Base-by-base conservation (phyloP, 192 early-diverging fungal species). In the Globomyces pollinis-pini region DNA sequence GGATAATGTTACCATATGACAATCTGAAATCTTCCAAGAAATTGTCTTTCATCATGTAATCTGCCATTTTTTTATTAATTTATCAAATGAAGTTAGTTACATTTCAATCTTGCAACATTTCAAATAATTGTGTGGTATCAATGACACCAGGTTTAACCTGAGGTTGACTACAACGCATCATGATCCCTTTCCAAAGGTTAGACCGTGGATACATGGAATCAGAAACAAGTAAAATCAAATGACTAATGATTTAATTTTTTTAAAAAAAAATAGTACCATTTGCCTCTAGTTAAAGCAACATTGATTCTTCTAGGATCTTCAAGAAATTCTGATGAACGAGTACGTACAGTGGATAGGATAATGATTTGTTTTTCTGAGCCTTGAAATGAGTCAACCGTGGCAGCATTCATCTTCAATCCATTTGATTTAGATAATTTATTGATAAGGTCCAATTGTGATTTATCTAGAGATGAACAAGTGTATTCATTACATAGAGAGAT, bases 361-460 rank as follows among this genome's bases (percentile, higher is more conserved):
- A 90, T 89, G 24, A 90, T 64, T n/a, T 83, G 73, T 50, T 84
- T 86, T 47, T 90, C 88, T 9, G 86, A 85, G 24, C 88, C 88
- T 67, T 90, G 75, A 53, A 88, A 89, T 13, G 87, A 81, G 58
- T 89, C 87, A 0, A 86, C 81, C 1, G 87, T 88, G 7, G 82
- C 84, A 21, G 80, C 75, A 70, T 13, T 69, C n/a, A n/a, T n/a
- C n/a, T n/a, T n/a, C n/a, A 63, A 30, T 68, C 54, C 70, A 5
- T 42, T 24, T 0, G 51, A 50, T 6, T 66, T 57, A 15, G 53
- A 6, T 38, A 26, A 53, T 36, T 2, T 47, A 42, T n/a, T 52
- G 36, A 11, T 66, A 38, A 29, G 51, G 29, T 7, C 45, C 13
- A 32, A 83, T 78, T 6, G 76, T 78, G 32, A 85, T 83, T 2